Percentiles rank a stretch among this genome's conserved stretches.
Conservation (phyloP, 208 protist genomes). For the Acanthamoeba healyi region DNA sequence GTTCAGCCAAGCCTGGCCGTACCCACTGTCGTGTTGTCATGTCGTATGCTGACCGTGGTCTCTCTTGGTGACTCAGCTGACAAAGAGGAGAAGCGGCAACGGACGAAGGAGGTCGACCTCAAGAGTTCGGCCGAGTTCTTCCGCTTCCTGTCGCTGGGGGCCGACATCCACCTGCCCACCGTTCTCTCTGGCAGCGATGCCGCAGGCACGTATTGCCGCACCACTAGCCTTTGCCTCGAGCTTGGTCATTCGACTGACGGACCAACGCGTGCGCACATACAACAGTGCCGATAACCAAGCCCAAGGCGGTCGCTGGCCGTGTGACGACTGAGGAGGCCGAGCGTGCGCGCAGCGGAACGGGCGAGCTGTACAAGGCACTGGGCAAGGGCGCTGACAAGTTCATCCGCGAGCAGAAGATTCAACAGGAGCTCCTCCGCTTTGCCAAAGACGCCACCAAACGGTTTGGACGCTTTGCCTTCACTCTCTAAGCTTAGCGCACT, state of each 20-base stretch:
- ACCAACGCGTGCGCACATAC: too few species aligned
- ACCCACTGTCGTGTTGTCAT: not conserved
- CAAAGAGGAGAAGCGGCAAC: not conserved
- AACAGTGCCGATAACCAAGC: too few species aligned
- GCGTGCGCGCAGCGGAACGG: not conserved
- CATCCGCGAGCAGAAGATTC: slow-evolving; percentile 2
- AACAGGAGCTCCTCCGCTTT: not conserved
- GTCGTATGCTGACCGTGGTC: too few species aligned
- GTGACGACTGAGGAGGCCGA: not conserved
- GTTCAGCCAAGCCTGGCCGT: too few species aligned
- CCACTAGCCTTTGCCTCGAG: too few species aligned
- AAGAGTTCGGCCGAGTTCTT: not conserved
- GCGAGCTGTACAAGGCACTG: not conserved
- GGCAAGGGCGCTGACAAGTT: slow-evolving; percentile 19
- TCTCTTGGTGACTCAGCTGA: not conserved
- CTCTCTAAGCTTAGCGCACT: too few species aligned
- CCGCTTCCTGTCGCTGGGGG: not conserved
- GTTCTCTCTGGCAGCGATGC: not conserved
- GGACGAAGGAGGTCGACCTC: not conserved
- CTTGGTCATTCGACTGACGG: too few species aligned
- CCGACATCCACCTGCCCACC: not conserved
- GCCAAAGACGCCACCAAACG: not conserved
- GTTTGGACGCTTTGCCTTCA: too few species aligned
- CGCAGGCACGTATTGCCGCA: too few species aligned
- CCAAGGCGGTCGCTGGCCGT: not conserved